phyloP scores from a whole-genome alignment of 495 filamentous ascomycete species.

The Penicillium psychrofluorescens region DNA sequence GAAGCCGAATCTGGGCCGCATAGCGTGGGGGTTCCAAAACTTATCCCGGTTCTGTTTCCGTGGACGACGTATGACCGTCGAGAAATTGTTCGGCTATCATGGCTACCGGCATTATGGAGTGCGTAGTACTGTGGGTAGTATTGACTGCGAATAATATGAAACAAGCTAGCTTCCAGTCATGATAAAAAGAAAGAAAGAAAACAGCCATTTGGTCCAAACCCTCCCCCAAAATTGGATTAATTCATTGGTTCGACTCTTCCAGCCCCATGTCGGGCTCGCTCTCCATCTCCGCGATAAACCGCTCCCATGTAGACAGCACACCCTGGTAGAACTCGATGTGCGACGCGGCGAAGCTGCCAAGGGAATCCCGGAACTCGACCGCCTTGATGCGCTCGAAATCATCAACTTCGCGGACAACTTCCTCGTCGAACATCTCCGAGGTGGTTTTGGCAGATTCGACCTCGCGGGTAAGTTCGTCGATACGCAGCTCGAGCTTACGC shows the following conservation, averaged over 20 bases:
- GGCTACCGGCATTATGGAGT: too few relatives aligned
- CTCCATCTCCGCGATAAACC: constrained; percentile 84
- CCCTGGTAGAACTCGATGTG: constrained; percentile 82
- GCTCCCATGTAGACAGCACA: constrained; percentile 80
- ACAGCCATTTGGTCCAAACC: too few relatives aligned
- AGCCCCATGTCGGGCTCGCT: constrained; percentile 34
- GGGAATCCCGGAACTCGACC: constrained; percentile 80
- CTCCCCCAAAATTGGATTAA: too few relatives aligned
- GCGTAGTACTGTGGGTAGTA: too few relatives aligned
- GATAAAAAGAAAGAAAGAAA: too few relatives aligned
- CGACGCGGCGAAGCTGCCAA: constrained; percentile 73
- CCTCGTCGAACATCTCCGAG: constrained; percentile 85
- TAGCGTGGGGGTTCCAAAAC: too few relatives aligned
- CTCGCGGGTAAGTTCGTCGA: constrained; percentile 80
- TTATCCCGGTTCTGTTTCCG: too few relatives aligned
- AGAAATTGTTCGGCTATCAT: too few relatives aligned
- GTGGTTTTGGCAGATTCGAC: constrained; percentile 78
- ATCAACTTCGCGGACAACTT: constrained; percentile 82
- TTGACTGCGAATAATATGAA: too few relatives aligned
- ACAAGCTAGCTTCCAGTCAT: too few relatives aligned
- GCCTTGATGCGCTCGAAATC: constrained; percentile 97
- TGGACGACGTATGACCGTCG: too few relatives aligned
- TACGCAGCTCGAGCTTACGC: constrained; percentile 82
- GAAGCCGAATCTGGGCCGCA: too few relatives aligned
- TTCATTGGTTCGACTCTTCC: constrained; percentile 4